Conservation (phyloP, 148 eudicot genomes). For the Nepenthes mirabilis region DNA sequence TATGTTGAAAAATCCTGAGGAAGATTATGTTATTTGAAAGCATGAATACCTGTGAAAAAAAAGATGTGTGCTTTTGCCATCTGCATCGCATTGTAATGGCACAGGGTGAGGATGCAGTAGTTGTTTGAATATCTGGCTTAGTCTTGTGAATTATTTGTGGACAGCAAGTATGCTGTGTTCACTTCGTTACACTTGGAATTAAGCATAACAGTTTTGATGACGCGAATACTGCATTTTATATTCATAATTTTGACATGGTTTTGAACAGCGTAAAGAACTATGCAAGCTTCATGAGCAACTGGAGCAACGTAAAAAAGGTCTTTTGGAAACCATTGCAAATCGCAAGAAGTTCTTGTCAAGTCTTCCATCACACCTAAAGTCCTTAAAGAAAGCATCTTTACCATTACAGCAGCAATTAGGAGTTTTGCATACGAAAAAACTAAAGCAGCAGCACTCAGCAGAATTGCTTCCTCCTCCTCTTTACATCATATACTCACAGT, state of each 20-base stretch:
- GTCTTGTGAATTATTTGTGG: too few relatives aligned
- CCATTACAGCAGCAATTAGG: conserved; percentile 91
- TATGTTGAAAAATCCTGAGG: too few relatives aligned
- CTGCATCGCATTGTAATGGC: too few relatives aligned
- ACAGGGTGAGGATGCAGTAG: too few relatives aligned
- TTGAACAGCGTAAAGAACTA: conserved; percentile 87
- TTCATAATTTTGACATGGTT: background rate
- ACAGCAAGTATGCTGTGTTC: too few relatives aligned
- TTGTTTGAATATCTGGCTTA: too few relatives aligned
- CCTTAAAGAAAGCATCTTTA: conserved; percentile 90
- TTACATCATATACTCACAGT: conserved; percentile 83
- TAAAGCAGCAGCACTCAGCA: conserved; percentile 70
- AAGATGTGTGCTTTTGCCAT: too few relatives aligned
- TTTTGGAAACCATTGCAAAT: conserved; percentile 66
- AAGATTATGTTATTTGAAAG: too few relatives aligned
- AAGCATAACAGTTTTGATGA: too few relatives aligned
- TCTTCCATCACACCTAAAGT: conserved; percentile 94
- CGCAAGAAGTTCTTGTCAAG: conserved; percentile 88
- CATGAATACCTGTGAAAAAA: too few relatives aligned
- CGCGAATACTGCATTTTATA: background rate
- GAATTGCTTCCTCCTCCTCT: conserved; percentile 97
- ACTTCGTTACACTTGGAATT: too few relatives aligned
- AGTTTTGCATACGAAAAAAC: conserved; percentile 64
- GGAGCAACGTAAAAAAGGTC: conserved; percentile 65
- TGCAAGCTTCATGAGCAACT: conserved; percentile 72